Evolutionary conservation across 2,329 filamentous ascomycete species (phyloP).

Genomic region (Cladophialophora immunda): DNA sequence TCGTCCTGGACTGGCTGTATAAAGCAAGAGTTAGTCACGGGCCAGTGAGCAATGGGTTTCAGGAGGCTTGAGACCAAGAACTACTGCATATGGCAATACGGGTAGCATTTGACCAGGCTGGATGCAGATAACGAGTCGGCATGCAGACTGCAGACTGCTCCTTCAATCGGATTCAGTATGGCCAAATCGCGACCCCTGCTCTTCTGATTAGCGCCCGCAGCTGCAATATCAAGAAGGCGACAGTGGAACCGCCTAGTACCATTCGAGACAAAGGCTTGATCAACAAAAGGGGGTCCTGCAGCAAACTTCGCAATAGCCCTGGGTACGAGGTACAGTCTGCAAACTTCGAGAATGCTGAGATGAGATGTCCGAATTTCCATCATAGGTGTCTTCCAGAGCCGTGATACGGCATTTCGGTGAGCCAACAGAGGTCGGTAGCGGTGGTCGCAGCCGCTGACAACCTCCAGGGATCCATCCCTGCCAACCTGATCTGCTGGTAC

Average conservation of each 20-base stretch:
- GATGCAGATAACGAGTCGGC: neutral
- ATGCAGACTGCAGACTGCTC: too few species aligned
- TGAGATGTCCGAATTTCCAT: neutral
- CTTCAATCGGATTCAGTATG: neutral
- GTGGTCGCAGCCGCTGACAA: neutral
- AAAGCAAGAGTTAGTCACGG: neutral
- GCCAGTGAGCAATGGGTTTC: neutral
- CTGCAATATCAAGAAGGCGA: neutral
- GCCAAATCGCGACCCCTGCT: neutral
- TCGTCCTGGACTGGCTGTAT: neutral
- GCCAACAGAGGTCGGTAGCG: neutral
- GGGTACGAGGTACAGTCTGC: neutral
- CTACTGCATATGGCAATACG: neutral
- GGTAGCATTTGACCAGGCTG: neutral
- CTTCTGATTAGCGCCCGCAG: neutral
- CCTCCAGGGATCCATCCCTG: neutral
- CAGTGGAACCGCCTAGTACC: neutral
- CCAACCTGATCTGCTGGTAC: neutral
- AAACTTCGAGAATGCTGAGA: neutral
- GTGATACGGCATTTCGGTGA: neutral
- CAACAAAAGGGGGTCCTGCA: neutral
- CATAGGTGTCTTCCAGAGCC: neutral
- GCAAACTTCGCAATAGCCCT: neutral
- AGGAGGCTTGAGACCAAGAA: neutral
- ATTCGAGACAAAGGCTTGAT: slow-evolving; percentile 1